Conservation (phyloP, 2,329 filamentous ascomycete species). For the Ophiostoma sp. region DNA sequence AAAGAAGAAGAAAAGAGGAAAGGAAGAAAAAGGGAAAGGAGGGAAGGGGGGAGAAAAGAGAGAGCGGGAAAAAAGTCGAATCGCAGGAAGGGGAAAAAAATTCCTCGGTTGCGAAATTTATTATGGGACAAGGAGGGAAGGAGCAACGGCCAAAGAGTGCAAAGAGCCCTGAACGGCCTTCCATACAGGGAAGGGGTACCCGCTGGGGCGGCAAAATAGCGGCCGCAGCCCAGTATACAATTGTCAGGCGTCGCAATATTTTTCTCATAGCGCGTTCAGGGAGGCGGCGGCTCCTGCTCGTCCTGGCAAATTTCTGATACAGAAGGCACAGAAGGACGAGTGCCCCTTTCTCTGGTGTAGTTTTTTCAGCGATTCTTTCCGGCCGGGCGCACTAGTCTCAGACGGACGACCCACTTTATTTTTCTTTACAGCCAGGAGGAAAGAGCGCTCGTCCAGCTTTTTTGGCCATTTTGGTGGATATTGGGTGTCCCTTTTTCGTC, state of each 20-base stretch:
- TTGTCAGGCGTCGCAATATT: slow-evolving; percentile 3
- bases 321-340: slow-evolving; percentile 5
- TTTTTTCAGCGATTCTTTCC: slow-evolving; percentile 59
- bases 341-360: slow-evolving; percentile 18
- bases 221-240: slow-evolving; percentile 1
- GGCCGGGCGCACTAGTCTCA: slow-evolving; percentile 36
- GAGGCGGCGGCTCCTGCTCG: neutral
- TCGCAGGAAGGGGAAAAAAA: slow-evolving; percentile 42
- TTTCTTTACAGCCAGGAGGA: slow-evolving; percentile 16
- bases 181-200: neutral
- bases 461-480: neutral
- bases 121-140: slow-evolving; percentile 26
- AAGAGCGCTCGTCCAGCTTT: slow-evolving; percentile 8
- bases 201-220: slow-evolving; percentile 2
- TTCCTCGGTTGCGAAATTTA: slow-evolving; percentile 36
- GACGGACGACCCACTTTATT: slow-evolving; percentile 25
- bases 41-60: slow-evolving; percentile 2
- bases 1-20: neutral
- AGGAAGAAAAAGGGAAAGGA: slow-evolving; percentile 18
- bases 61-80: slow-evolving; percentile 5
- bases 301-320: neutral
- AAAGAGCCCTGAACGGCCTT: neutral
- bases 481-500: neutral
- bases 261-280: slow-evolving; percentile 8
- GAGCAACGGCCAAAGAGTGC: slow-evolving; percentile 13